These are phyloP conservation scores for Calonectria ilicicola DNA, from an alignment of 2,329 filamentous ascomycete species.

Conservation along the genomic window DNA sequence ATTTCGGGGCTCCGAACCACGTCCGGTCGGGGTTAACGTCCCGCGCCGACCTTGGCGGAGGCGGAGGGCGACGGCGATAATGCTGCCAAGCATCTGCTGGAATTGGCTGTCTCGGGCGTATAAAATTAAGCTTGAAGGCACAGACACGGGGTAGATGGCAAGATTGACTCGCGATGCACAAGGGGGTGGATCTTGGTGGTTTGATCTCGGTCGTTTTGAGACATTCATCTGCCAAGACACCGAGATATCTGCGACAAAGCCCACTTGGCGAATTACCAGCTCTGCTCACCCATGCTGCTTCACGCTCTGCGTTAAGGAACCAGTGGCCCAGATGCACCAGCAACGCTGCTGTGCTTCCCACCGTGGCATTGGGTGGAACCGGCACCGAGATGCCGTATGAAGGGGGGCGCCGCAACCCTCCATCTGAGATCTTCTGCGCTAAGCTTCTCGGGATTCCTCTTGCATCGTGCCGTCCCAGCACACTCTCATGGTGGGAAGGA, in stretches of 20 bases:
- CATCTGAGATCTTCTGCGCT: neutral
- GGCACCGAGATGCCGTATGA: conserved; percentile 11
- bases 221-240: conserved; percentile 6
- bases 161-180: neutral
- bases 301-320: neutral
- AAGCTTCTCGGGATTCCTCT: conserved; percentile 1
- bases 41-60: neutral
- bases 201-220: neutral
- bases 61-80: neutral
- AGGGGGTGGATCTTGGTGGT: neutral
- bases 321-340: neutral
- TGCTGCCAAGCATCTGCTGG: neutral
- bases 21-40: conserved; percentile 20
- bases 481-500: neutral
- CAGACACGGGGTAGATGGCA: neutral
- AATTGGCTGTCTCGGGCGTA: conserved; percentile 19
- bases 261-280: neutral
- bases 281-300: neutral
- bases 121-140: conserved; percentile 18
- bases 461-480: neutral
- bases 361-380: neutral
- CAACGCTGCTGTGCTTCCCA: neutral
- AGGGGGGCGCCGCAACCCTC: neutral
- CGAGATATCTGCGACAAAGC: conserved; percentile 19
- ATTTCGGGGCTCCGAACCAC: conserved; percentile 16